phyloP scores from a whole-genome alignment of 306 rosid species.

The Malus sylvestris region DNA sequence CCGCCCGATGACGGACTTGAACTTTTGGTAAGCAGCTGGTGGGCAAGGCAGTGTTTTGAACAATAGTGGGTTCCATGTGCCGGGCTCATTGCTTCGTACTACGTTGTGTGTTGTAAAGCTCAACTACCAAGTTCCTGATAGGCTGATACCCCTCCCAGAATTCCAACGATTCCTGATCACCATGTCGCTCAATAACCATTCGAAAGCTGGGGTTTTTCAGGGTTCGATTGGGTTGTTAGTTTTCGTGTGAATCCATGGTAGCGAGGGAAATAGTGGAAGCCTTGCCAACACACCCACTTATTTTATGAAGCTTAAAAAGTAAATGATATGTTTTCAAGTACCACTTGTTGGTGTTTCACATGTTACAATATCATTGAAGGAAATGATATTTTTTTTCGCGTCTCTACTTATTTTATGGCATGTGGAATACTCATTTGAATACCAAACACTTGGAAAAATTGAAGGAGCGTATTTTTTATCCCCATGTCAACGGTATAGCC shows the following conservation, averaged over 20 bases:
- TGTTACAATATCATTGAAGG: no score
- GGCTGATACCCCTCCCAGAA: conserved; percentile 67
- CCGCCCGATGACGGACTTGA: conserved; percentile 70
- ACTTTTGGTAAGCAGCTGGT: conserved; percentile 46
- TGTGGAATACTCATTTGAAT: no score
- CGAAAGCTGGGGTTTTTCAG: conserved; percentile 38
- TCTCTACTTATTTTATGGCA: no score
- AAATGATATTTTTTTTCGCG: no score
- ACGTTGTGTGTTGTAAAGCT: conserved; percentile 40
- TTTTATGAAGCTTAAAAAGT: no score
- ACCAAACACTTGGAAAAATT: no score
- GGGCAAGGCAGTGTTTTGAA: conserved; percentile 73
- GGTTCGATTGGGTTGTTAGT: conserved; percentile 19
- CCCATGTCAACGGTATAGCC: no score
- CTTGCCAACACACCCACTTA: no score
- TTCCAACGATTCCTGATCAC: conserved; percentile 56
- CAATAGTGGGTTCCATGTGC: conserved; percentile 85
- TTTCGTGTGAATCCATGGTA: conserved; percentile 40
- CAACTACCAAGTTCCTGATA: conserved; percentile 38
- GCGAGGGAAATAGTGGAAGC: neutral
- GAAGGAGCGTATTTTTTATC: no score
- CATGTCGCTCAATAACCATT: conserved; percentile 63
- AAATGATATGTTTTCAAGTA: no score
- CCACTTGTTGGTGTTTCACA: no score
- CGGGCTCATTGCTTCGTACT: conserved; percentile 65